Evolutionary conservation across 305 asterid genomes (phyloP).

Genomic region (Rubia tinctorum): DNA sequence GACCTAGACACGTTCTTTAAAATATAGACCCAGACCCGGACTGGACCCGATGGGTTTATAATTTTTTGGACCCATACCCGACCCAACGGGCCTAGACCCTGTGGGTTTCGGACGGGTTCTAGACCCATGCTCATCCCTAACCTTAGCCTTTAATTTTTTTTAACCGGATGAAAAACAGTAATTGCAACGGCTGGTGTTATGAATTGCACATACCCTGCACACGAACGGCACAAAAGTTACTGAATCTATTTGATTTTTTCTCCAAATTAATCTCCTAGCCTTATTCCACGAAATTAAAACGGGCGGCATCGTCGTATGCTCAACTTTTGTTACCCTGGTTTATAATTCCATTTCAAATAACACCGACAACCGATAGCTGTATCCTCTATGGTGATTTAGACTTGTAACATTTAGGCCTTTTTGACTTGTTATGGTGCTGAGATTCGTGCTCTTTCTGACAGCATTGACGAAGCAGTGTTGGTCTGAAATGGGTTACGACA

Average conservation of each 20-base stretch:
- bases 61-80: too few species aligned
- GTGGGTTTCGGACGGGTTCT: too few species aligned
- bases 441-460: neutral
- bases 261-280: neutral
- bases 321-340: too few species aligned
- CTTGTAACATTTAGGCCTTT: neutral
- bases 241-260: neutral
- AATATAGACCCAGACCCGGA: too few species aligned
- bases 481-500: slow-evolving; percentile 79
- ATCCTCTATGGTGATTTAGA: neutral
- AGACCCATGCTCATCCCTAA: too few species aligned
- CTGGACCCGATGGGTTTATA: too few species aligned
- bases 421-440: neutral
- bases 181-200: neutral
- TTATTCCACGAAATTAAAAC: too few species aligned
- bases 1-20: too few species aligned
- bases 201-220: neutral
- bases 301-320: too few species aligned
- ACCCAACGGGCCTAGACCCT: too few species aligned
- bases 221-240: neutral
- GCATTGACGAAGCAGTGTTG: slow-evolving; percentile 11
- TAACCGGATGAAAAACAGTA: neutral
- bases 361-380: neutral
- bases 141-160: neutral
- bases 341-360: neutral